These are phyloP conservation scores for Dictyostelium firmibasis DNA, from an alignment of 78 protist genomes.

Conservation along the genomic window DNA sequence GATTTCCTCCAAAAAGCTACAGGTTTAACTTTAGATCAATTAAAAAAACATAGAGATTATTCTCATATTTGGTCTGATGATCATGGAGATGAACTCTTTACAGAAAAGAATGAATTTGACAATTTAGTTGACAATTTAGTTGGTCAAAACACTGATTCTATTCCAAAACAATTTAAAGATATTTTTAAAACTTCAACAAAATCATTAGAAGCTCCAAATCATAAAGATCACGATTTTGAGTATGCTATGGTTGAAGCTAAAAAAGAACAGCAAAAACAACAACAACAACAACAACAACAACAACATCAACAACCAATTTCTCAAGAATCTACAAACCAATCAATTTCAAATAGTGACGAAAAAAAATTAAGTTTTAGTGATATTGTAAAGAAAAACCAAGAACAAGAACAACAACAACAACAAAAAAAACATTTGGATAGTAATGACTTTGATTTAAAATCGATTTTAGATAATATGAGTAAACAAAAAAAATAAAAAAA, in stretches of 20 bases:
- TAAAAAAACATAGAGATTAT: not conserved
- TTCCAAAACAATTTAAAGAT: not conserved
- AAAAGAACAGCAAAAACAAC: not conserved
- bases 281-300: not conserved
- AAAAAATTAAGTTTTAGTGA: not conserved
- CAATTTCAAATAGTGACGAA: not conserved
- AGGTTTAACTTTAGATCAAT: not conserved
- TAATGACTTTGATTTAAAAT: slow-evolving; percentile 4
- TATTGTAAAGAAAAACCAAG: not conserved
- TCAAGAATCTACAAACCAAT: not conserved
- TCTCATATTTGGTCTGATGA: not conserved
- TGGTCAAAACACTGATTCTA: not conserved
- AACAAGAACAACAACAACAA: not conserved
- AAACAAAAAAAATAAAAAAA: not conserved
- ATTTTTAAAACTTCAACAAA: not conserved
- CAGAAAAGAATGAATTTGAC: not conserved
- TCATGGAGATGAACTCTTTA: not conserved
- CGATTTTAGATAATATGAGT: slow-evolving; percentile 7
- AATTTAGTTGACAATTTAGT: not conserved
- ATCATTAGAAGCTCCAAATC: not conserved
- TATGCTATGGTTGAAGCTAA: not conserved
- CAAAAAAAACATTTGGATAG: not conserved
- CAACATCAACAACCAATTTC: not conserved
- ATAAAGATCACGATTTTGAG: no score
- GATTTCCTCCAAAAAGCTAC: not conserved